phyloP scores from a whole-genome alignment of 148 eudicot genomes.

The Beta vulgaris region DNA sequence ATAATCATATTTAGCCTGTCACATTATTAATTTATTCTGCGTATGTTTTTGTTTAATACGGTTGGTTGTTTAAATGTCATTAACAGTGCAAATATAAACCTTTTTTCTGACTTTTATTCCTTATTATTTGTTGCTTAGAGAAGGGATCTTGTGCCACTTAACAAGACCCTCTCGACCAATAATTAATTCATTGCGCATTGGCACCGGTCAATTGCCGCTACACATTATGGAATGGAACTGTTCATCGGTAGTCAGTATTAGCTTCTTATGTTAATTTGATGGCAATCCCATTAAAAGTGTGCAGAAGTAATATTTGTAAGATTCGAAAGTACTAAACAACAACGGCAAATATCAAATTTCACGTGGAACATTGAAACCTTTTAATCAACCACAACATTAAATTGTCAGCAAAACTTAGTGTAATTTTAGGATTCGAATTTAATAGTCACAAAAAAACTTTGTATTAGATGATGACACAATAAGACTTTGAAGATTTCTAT shows the following conservation, averaged over 20 bases:
- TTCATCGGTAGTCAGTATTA: neutral
- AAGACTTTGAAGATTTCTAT: too few species aligned
- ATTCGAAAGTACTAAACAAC: neutral
- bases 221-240: neutral
- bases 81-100: neutral
- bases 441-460: too few species aligned
- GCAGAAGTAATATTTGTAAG: neutral
- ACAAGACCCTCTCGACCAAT: neutral
- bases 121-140: neutral
- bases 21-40: neutral
- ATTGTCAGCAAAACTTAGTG: too few species aligned
- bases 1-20: neutral
- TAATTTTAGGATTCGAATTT: too few species aligned
- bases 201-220: neutral
- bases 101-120: neutral
- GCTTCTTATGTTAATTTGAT: neutral
- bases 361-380: neutral
- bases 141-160: neutral
- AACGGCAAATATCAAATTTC: neutral
- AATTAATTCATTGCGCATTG: neutral
- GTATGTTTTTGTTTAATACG: neutral
- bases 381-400: neutral
- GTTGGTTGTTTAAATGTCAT: neutral
- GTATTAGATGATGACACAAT: too few species aligned
- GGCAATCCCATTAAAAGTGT: neutral